These are phyloP conservation scores for Globomyces pollinis-pini DNA, from an alignment of 192 early-diverging fungal species.

Conservation along the genomic window DNA sequence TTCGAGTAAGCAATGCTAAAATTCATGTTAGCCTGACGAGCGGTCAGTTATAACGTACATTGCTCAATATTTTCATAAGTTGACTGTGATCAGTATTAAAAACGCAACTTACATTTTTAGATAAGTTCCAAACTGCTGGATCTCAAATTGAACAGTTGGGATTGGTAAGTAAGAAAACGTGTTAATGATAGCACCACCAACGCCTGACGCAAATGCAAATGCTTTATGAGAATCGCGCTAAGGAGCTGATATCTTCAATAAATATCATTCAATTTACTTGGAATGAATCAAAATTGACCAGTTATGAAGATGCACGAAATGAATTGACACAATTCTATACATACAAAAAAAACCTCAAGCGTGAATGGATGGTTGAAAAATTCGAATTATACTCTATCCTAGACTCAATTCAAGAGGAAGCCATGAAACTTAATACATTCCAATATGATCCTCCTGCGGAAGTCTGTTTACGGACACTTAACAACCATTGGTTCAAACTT, in stretches of 20 bases:
- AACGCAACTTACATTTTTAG: no score
- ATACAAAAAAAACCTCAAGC: slow-evolving; percentile 77
- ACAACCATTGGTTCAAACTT: slow-evolving; percentile 66
- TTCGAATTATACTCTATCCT: slow-evolving; percentile 83
- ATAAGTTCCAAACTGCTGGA: slow-evolving; percentile 81
- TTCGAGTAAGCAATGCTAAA: slow-evolving; percentile 24
- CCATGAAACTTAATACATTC: slow-evolving; percentile 84
- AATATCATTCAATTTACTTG: slow-evolving; percentile 56
- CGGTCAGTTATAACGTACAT: slow-evolving; percentile 97
- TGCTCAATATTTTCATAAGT: slow-evolving; percentile 96
- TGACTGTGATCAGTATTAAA: no score
- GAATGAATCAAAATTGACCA: slow-evolving; percentile 53
- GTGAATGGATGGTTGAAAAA: slow-evolving; percentile 85
- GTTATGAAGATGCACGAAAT: slow-evolving; percentile 69
- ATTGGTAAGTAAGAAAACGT: no score
- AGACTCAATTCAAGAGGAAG: slow-evolving; percentile 93
- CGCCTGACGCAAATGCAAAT: slow-evolving; percentile 88
- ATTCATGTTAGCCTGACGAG: slow-evolving; percentile 83
- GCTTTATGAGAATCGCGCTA: slow-evolving; percentile 84
- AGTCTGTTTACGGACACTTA: slow-evolving; percentile 65
- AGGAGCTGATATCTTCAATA: slow-evolving; percentile 63
- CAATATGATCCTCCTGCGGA: slow-evolving; percentile 78
- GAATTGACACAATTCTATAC: slow-evolving; percentile 66
- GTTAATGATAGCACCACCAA: slow-evolving; percentile 67
- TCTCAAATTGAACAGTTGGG: slow-evolving; percentile 14